Conservation (phyloP, 2,329 filamentous ascomycete species). For the Talaromyces sp. region DNA sequence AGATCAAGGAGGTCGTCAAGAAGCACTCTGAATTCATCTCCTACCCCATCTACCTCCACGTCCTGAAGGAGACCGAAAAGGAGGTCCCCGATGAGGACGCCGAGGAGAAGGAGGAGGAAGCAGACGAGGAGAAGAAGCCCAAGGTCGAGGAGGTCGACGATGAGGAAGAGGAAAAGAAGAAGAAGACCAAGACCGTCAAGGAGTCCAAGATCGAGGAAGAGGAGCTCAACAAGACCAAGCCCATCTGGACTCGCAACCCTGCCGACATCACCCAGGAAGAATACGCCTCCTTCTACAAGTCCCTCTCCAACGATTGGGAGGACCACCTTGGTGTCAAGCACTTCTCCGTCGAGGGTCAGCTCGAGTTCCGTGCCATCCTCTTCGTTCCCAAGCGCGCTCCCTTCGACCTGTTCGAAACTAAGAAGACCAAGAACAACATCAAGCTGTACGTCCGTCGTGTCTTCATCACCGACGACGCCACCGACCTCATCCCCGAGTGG, state of each 20-base stretch:
- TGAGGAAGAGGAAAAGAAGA: conserved; percentile 76
- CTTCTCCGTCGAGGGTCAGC: conserved; percentile 99
- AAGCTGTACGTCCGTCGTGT: conserved; percentile 99
- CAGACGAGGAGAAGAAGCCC: conserved; percentile 86
- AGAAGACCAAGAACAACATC: conserved; percentile 99
- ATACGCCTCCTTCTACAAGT: conserved; percentile 99
- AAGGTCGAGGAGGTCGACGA: conserved; percentile 91
- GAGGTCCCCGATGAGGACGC: conserved; percentile 96
- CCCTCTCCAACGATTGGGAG: conserved; percentile 99
- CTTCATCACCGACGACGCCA: conserved; percentile 99
- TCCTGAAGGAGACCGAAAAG: conserved; percentile 97
- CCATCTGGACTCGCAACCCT: conserved; percentile 99
- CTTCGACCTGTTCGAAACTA: conserved; percentile 99
- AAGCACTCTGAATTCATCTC: conserved; percentile 99
- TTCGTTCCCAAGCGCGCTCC: conserved; percentile 99
- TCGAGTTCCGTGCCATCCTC: conserved; percentile 99
- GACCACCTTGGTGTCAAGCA: conserved; percentile 99
- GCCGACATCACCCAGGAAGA: conserved; percentile 92
- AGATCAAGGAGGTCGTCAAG: conserved; percentile 99
- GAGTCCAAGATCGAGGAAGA: conserved; percentile 98
- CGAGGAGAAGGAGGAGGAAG: conserved; percentile 64
- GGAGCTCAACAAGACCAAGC: conserved; percentile 99
- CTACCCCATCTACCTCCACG: conserved; percentile 99
- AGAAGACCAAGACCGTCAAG: conserved; percentile 99
- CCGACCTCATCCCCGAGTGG: conserved; percentile 98